Evolutionary conservation across 805 yeast species (phyloP), one percentile per base, ranked within the genome.

Genomic region (Naumovozyma dairenensis): DNA sequence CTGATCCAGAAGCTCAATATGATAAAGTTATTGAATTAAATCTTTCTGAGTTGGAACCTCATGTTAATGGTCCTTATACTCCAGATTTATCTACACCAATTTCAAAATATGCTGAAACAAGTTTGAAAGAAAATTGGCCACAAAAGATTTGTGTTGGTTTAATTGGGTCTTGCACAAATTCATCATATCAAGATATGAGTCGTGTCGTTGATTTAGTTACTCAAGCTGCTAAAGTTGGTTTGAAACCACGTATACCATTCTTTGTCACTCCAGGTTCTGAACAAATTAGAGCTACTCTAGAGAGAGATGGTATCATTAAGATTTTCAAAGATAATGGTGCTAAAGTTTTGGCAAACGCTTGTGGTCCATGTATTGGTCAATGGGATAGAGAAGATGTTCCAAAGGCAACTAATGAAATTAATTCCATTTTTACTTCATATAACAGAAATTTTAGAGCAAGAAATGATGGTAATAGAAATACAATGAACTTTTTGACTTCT

Each of bases 351-450:
- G 96, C 97, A 35, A 89, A 89, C 60, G 98, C 98, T 15, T 89
- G 98, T 72, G 98, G 98, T 48, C 98, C 97, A 54, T 89, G 98
- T 69, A 89, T 89, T 57, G 98, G 98, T 38, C 98, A 89, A 70
- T 89, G 98, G 98, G 96, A 92, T 60, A 81, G 97, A 69, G 70
- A 72, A 45, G 94, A 83, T 56, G 72, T 82, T 28, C 60, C 72
- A 30, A 75, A 76, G 57, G 65, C 69, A 19, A 71, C 80, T 5
- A 66, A 68, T 34, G 85, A 78, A 44, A 69, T 69, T 50, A 87
- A 86, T 63, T 83, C 97, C 34, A 92, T 89, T 48, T 87, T 89
- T 63, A 86, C 97, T 5, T 87, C 96, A 9, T 89, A 87, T 74
- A 89, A 89, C 76, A 81, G 98, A 72, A 89, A 89, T 65, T 89